phyloP scores from a whole-genome alignment of 129 eudicot genomes.

The Heracleum sosnowskyi region DNA sequence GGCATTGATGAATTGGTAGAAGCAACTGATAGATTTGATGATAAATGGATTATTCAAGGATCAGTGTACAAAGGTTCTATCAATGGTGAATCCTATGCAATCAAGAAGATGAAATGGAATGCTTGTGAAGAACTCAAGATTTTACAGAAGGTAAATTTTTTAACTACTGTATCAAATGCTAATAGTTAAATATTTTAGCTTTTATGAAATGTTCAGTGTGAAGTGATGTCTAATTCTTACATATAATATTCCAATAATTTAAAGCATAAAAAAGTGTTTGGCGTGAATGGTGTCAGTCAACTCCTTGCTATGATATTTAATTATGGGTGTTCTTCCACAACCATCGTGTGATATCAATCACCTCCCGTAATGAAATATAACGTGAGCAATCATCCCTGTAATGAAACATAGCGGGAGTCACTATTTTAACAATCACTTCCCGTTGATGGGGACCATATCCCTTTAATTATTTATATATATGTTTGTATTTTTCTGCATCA shows the following conservation, averaged over 20 bases:
- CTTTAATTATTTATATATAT: too few species aligned
- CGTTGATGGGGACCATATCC: too few species aligned
- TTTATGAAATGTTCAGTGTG: constrained; percentile 17
- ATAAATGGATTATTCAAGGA: constrained; percentile 55
- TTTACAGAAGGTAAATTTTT: constrained; percentile 63
- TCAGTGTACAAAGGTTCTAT: constrained; percentile 75
- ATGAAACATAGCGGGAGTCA: too few species aligned
- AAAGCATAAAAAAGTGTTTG: neutral
- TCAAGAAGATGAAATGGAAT: constrained; percentile 98
- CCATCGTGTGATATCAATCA: too few species aligned
- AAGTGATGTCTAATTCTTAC: constrained; percentile 9
- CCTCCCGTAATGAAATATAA: too few species aligned
- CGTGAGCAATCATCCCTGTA: too few species aligned
- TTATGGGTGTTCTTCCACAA: too few species aligned
- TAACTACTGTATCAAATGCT: neutral
- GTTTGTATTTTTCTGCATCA: constrained; percentile 8
- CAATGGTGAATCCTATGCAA: constrained; percentile 66
- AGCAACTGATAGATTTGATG: constrained; percentile 83
- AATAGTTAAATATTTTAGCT: too few species aligned
- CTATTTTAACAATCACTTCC: too few species aligned
- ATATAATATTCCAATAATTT: neutral
- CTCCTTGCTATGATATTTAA: neutral
- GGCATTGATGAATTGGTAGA: constrained; percentile 51
- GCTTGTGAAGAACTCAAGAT: constrained; percentile 91
- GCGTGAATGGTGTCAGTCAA: neutral